Evolutionary conservation across 306 rosid species (phyloP).

Genomic region (Prosopis cineraria): DNA sequence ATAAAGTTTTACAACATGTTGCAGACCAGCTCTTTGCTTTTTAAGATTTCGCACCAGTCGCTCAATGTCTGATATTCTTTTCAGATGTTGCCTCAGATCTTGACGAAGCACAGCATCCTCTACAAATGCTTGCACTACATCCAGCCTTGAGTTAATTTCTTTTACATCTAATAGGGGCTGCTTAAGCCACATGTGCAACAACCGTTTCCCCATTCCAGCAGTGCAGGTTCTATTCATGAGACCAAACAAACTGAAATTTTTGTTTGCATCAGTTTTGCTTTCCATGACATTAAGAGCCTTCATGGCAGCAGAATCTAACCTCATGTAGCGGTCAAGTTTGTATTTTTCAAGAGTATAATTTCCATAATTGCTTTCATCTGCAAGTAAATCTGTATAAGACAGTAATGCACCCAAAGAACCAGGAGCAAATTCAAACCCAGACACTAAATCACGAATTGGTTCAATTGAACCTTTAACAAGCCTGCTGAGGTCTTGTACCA

Average conservation of each 20-base stretch:
- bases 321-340: conserved; percentile 84
- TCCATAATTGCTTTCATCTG: conserved; percentile 91
- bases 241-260: conserved; percentile 94
- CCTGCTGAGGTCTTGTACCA: conserved; percentile 88
- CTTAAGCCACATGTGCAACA: conserved; percentile 92
- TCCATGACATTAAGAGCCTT: conserved; percentile 90
- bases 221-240: conserved; percentile 97
- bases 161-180: conserved; percentile 85
- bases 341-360: conserved; percentile 69
- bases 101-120: conserved; percentile 85
- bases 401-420: conserved; percentile 87
- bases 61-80: conserved; percentile 89
- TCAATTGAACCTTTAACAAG: conserved; percentile 93
- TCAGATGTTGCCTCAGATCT: conserved; percentile 88
- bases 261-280: conserved; percentile 94
- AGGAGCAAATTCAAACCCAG: conserved; percentile 89
- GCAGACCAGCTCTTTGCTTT: conserved; percentile 86
- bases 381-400: conserved; percentile 85
- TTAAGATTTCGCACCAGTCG: conserved; percentile 74
- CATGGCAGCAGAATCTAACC: conserved; percentile 94
- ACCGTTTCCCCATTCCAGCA: conserved; percentile 96
- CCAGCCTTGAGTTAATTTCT: conserved; percentile 82
- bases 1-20: conserved; percentile 90
- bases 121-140: conserved; percentile 90
- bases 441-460: conserved; percentile 83